These are phyloP conservation scores for Hibiscus tridactylites DNA, from an alignment of 345 rosid genomes.

Conservation along the genomic window DNA sequence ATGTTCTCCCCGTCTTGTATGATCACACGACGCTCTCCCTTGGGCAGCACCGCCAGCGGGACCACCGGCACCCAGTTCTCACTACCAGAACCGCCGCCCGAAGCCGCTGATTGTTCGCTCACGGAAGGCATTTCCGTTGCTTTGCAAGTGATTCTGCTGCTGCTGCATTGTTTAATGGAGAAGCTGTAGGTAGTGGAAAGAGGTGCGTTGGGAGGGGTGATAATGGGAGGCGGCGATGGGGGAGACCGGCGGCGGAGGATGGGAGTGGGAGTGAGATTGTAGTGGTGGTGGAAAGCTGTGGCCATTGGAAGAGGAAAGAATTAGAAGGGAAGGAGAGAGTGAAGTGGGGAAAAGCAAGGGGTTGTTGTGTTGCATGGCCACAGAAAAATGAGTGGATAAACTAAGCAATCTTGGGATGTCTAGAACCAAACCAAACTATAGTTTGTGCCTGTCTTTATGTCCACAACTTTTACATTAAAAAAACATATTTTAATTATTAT, in stretches of 20 bases:
- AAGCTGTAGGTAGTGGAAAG: slow-evolving; percentile 18
- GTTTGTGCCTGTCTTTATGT: neutral
- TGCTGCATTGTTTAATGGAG: slow-evolving; percentile 11
- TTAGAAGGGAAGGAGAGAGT: neutral
- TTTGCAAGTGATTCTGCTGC: slow-evolving; percentile 32
- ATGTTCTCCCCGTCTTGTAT: slow-evolving; percentile 83
- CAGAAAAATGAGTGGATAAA: slow-evolving; percentile 14
- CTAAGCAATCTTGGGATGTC: neutral
- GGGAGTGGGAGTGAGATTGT: slow-evolving; percentile 2
- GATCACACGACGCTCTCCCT: slow-evolving; percentile 82
- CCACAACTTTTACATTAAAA: neutral
- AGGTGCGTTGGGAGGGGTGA: slow-evolving; percentile 1
- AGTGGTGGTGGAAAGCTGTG: slow-evolving; percentile 5
- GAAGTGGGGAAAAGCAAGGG: neutral
- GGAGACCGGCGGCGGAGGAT: slow-evolving; percentile 4
- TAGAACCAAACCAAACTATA: too few species aligned
- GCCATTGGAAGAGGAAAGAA: slow-evolving; percentile 6
- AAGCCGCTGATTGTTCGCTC: slow-evolving; percentile 30
- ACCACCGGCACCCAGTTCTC: slow-evolving; percentile 91
- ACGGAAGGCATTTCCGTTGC: slow-evolving; percentile 57
- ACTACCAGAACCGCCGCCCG: slow-evolving; percentile 21
- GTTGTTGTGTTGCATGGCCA: slow-evolving; percentile 10
- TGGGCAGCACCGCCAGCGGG: slow-evolving; percentile 77
- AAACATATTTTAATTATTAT: too few species aligned
- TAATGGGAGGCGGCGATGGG: slow-evolving; percentile 15